A percentile compares a stretch with the other conserved stretches of the same genome.
These are phyloP conservation scores for Phytophthora ramorum DNA, from an alignment of 352 stramenopile genomes.

Conservation along the genomic window DNA sequence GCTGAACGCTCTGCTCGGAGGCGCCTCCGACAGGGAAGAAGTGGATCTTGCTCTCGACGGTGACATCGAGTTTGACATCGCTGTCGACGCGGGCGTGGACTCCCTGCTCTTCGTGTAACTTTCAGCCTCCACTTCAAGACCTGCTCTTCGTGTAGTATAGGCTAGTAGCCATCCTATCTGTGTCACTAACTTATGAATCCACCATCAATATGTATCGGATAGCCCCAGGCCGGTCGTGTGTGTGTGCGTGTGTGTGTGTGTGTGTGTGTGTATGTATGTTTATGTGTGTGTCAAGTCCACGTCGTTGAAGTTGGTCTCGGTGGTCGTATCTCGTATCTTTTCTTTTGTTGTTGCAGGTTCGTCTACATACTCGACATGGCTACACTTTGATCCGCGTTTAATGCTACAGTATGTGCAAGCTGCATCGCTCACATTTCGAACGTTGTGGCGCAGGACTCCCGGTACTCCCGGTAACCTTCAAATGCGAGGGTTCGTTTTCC, in stretches of 20 bases:
- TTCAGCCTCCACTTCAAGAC: neutral
- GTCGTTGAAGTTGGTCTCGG: conserved; percentile 1
- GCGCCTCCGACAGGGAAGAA: neutral
- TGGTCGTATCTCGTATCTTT: neutral
- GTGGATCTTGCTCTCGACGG: neutral
- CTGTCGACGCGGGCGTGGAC: neutral
- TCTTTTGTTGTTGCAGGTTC: neutral
- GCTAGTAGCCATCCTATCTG: neutral
- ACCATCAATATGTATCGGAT: neutral
- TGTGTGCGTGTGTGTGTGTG: too few species aligned
- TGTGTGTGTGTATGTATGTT: too few species aligned
- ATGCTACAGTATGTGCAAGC: too few species aligned
- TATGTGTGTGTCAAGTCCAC: too few species aligned
- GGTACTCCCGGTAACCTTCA: too few species aligned
- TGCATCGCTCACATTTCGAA: too few species aligned
- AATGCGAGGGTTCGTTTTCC: neutral
- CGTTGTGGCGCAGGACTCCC: neutral
- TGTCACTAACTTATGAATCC: neutral
- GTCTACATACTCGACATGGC: neutral
- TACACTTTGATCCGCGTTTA: too few species aligned
- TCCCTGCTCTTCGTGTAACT: neutral
- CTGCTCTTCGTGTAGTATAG: too few species aligned
- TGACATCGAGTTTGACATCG: neutral
- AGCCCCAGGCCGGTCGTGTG: neutral
- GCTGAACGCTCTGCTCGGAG: conserved; percentile 15